A percentile compares a stretch with the other conserved stretches of the same genome.
phyloP scores from a whole-genome alignment of 805 yeast species.

The Nematodospora valgi region DNA sequence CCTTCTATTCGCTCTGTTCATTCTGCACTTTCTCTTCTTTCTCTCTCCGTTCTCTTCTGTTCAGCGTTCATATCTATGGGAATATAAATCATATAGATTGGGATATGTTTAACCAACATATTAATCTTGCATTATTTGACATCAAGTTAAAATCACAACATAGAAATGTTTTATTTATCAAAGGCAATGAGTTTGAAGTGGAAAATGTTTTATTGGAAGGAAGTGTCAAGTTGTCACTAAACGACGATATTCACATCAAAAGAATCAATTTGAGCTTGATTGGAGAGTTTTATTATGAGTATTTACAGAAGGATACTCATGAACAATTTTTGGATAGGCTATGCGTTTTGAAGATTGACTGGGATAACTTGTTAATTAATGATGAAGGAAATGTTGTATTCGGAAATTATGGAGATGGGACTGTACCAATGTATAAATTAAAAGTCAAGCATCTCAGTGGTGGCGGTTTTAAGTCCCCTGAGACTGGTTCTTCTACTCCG shows the following conservation, averaged over 20 bases:
- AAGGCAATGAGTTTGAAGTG: constrained; percentile 44
- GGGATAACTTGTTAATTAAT: constrained; percentile 45
- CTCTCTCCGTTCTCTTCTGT: not conserved
- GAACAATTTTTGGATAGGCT: constrained; percentile 37
- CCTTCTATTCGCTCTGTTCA: not conserved
- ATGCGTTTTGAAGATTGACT: constrained; percentile 40
- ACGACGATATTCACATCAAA: constrained; percentile 39
- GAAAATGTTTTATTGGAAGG: constrained; percentile 44
- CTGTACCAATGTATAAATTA: constrained; percentile 21
- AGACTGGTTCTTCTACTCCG: not conserved
- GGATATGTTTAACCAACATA: constrained; percentile 9
- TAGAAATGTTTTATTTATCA: constrained; percentile 40
- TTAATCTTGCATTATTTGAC: constrained; percentile 33
- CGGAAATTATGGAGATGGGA: constrained; percentile 42
- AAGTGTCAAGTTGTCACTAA: constrained; percentile 43
- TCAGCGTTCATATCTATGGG: not conserved
- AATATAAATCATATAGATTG: constrained; percentile 2
- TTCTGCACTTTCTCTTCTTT: not conserved
- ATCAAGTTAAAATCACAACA: constrained; percentile 36
- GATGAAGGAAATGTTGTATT: constrained; percentile 34
- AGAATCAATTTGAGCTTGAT: constrained; percentile 34
- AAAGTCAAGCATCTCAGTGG: constrained; percentile 1
- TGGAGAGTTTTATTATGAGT: constrained; percentile 44
- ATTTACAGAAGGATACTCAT: constrained; percentile 23
- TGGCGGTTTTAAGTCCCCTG: constrained; percentile 1